Evolutionary conservation across 768 basidiomycete genomes (phyloP), one percentile per base, ranked within the genome.

Genomic region (Hortiboletus campestris): DNA sequence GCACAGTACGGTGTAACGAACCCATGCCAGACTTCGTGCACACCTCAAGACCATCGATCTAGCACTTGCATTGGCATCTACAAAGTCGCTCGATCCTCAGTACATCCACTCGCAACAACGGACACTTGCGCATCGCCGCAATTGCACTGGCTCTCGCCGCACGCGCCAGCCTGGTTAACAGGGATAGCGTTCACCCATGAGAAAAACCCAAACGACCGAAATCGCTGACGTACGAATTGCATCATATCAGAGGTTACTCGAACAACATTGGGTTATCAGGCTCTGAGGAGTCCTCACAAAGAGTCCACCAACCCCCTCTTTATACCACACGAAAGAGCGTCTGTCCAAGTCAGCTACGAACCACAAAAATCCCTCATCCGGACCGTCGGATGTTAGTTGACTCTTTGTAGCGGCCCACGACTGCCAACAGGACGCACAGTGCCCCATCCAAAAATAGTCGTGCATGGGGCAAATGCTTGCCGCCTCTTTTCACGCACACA

Each of bases 31-130:
- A 14, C 36, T n/a, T 38, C n/a, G 9, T 28, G 28, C 10, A 25
- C 20, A 7, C 16, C 4, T 5, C 17, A 25, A 22, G 22, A 29
- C 22, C 2, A 31, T 28, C 10, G n/a, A 47, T 46, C 3, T 34
- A 60, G n/a, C 60, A 61, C 35, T 61, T 56, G 60, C 60, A 61
- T 34, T 61, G 2, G 55, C 63, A 65, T 7, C 63, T 64, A 35
- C 17, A 2, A 17, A 45, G 8, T 11, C 36, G 1, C 14, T 40
- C 22, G 11, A n/a, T 29, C 10, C 0, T 61, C 25, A 58, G 48
- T 39, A 43, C 14, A 4, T 20, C 19, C 7, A 1, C n/a, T 2
- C 6, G 19, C 17, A 7, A 17, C 36, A 12, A n/a, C 36, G 17
- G 36, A 38, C 36, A 38, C 63, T 39, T 32, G 58, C 63, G 51